Evolutionary conservation across 805 yeast species (phyloP).

Genomic region (Candida railenensis): DNA sequence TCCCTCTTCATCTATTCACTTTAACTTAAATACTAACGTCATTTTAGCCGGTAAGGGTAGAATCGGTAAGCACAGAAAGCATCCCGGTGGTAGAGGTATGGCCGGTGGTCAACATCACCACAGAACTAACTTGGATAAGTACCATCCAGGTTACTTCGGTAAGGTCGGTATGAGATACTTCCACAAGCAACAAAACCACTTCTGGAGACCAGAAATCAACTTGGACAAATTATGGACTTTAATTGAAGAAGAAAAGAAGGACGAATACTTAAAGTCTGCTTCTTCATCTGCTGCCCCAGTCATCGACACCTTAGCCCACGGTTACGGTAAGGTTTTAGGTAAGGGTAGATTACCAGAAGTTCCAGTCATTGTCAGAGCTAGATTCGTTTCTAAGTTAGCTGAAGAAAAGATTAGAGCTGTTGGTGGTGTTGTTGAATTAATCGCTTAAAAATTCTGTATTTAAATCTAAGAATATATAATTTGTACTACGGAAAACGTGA

Average conservation of each 20-base stretch:
- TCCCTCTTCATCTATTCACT: no score
- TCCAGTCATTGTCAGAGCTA: slow-evolving; percentile 99
- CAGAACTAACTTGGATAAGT: slow-evolving; percentile 99
- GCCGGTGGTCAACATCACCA: slow-evolving; percentile 99
- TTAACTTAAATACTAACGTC: slow-evolving; percentile 30
- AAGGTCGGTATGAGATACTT: slow-evolving; percentile 99
- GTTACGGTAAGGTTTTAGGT: slow-evolving; percentile 99
- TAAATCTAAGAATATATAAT: slow-evolving; percentile 5
- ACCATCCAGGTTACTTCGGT: slow-evolving; percentile 99
- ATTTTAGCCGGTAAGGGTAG: slow-evolving; percentile 98
- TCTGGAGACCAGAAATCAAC: slow-evolving; percentile 98
- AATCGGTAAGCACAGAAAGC: slow-evolving; percentile 99
- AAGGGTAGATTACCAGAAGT: slow-evolving; percentile 98
- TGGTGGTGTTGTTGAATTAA: slow-evolving; percentile 99
- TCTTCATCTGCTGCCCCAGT: slow-evolving; percentile 94
- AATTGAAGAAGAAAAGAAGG: slow-evolving; percentile 91
- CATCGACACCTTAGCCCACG: slow-evolving; percentile 98
- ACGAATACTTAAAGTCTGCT: slow-evolving; percentile 83
- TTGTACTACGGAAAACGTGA: background rate
- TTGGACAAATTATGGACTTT: slow-evolving; percentile 98
- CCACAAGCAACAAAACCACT: slow-evolving; percentile 92
- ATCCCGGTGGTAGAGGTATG: slow-evolving; percentile 99
- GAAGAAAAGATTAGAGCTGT: slow-evolving; percentile 99
- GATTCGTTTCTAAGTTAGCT: slow-evolving; percentile 98
- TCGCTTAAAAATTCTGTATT: slow-evolving; percentile 65